These are phyloP conservation scores for Salix exigua DNA, from an alignment of 345 rosid genomes.

Conservation along the genomic window DNA sequence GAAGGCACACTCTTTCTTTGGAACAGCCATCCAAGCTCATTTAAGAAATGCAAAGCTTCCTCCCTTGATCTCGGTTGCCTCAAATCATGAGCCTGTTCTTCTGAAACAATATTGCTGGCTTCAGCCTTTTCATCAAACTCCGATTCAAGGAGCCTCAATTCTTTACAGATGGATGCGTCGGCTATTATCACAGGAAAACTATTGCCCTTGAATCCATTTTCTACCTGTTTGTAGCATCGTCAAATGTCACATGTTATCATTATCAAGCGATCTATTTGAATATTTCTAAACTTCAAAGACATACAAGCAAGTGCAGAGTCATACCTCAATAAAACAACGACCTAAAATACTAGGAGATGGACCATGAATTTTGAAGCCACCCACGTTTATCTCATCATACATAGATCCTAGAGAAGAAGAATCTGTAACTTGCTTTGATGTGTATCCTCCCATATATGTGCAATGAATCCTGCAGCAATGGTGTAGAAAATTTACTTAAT, in stretches of 20 bases:
- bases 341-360: constrained; percentile 41
- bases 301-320: constrained; percentile 7
- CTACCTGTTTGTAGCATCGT: constrained; percentile 50
- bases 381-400: constrained; percentile 53
- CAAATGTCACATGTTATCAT: constrained; percentile 12
- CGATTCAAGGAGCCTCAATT: constrained; percentile 64
- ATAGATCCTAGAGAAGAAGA: constrained; percentile 28
- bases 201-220: constrained; percentile 80
- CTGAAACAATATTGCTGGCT: constrained; percentile 34
- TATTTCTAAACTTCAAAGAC: constrained; percentile 4
- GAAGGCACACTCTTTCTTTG: constrained; percentile 46
- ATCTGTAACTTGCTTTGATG: constrained; percentile 42
- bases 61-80: constrained; percentile 53
- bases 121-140: constrained; percentile 47
- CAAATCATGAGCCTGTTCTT: constrained; percentile 39
- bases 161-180: constrained; percentile 69
- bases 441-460: constrained; percentile 58
- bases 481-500: constrained; percentile 1
- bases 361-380: constrained; percentile 45
- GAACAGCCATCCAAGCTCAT: constrained; percentile 95
- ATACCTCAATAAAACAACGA: constrained; percentile 89
- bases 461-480: constrained; percentile 57
- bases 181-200: constrained; percentile 83
- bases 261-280: not conserved
- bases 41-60: constrained; percentile 65